phyloP scores from a whole-genome alignment of 23 red algal species.

The Pyropia haitanensis region DNA sequence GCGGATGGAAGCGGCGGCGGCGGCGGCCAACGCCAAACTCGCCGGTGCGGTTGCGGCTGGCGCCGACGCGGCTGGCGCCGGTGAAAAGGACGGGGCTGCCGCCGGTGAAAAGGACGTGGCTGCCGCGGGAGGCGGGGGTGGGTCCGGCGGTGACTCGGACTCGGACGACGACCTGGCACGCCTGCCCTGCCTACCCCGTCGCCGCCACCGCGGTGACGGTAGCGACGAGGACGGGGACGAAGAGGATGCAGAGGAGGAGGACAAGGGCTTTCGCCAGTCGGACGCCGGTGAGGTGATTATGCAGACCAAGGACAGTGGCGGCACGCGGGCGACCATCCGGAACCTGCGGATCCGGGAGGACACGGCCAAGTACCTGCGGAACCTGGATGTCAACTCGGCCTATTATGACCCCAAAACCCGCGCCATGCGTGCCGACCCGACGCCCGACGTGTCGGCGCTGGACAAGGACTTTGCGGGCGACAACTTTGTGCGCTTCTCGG shows the following conservation, averaged over 20 bases:
- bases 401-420: slow-evolving; percentile 95
- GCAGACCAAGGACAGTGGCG: slow-evolving; percentile 44
- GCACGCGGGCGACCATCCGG: slow-evolving; percentile 34
- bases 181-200: no score
- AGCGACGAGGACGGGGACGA: slow-evolving; percentile 11
- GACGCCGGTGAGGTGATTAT: slow-evolving; percentile 37
- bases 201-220: no score
- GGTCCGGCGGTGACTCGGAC: slow-evolving; percentile 17
- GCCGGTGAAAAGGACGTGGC: not conserved
- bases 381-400: slow-evolving; percentile 73
- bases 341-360: slow-evolving; percentile 91
- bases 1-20: slow-evolving; percentile 5
- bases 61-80: not conserved
- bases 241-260: slow-evolving; percentile 8
- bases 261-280: slow-evolving; percentile 8
- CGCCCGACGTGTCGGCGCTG: slow-evolving; percentile 49
- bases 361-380: slow-evolving; percentile 85
- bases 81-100: not conserved
- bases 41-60: no score
- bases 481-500: slow-evolving; percentile 69
- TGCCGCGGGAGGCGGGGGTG: not conserved
- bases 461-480: slow-evolving; percentile 94
- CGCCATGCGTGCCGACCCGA: slow-evolving; percentile 79
- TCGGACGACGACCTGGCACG: not conserved
- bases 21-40: no score